Evolutionary conservation across 164 flowering plant genomes (phyloP).

Genomic region (Berberis vulgaris): DNA sequence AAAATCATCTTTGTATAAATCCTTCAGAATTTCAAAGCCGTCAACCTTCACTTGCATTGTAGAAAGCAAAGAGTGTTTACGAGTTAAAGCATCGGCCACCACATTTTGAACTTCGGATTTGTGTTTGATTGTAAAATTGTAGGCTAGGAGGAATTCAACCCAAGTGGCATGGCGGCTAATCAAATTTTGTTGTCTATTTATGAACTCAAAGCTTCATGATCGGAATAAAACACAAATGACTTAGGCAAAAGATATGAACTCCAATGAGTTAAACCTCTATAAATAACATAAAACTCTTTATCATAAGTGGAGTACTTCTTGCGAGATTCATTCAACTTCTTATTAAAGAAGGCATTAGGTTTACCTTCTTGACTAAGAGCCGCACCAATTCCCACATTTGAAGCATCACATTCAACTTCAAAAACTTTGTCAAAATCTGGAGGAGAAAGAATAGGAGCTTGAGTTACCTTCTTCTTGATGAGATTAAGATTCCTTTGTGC

Average conservation of each 20-base stretch:
- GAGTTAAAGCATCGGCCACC: conserved; percentile 10
- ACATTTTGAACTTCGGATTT: conserved; percentile 1
- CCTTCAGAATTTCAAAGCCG: conserved; percentile 9
- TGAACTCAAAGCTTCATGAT: conserved; percentile 8
- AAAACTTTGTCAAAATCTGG: conserved; percentile 1
- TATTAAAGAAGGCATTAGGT: not conserved
- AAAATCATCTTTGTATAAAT: conserved; percentile 4
- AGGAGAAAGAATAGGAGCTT: not conserved
- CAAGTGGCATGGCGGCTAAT: conserved; percentile 5
- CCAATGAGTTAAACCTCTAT: conserved; percentile 2
- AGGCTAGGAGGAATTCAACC: conserved; percentile 6
- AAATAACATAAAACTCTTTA: conserved; percentile 7
- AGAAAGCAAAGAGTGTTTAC: not conserved
- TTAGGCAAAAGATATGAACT: conserved; percentile 1
- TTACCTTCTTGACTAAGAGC: not conserved
- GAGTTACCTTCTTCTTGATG: not conserved
- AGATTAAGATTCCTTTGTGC: not conserved
- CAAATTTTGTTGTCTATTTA: conserved; percentile 1
- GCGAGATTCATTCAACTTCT: conserved; percentile 1
- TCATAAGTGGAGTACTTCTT: conserved; percentile 7
- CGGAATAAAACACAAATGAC: not conserved
- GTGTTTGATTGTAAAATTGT: not conserved
- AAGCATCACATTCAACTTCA: conserved; percentile 2
- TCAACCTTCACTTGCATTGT: not conserved
- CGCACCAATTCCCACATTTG: conserved; percentile 2